Evolutionary conservation across 257 asterid genomes (phyloP).

Genomic region (Nicotiana tomentosiformis): DNA sequence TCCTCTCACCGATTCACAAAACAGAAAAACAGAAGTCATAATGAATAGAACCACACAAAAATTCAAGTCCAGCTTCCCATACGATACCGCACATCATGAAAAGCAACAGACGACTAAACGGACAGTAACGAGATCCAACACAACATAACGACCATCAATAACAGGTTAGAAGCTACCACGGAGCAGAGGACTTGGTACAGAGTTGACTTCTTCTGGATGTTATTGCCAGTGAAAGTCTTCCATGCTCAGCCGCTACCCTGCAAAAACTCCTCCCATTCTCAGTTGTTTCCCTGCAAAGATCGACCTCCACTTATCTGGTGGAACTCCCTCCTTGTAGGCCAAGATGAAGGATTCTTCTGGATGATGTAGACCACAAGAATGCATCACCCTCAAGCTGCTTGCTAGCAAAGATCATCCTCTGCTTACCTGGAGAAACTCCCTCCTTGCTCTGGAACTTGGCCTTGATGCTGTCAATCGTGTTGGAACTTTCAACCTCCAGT

Average conservation of each 20-base stretch:
- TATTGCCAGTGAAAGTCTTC: constrained; percentile 36
- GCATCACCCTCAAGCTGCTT: constrained; percentile 59
- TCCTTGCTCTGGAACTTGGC: constrained; percentile 68
- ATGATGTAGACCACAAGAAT: constrained; percentile 30
- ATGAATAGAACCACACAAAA: neutral
- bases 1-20: neutral
- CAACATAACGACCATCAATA: neutral
- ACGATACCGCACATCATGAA: neutral
- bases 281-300: constrained; percentile 28
- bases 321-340: constrained; percentile 49
- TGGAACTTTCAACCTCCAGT: constrained; percentile 53
- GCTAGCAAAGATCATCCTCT: constrained; percentile 58
- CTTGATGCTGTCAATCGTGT: constrained; percentile 53
- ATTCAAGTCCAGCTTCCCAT: neutral
- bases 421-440: constrained; percentile 66
- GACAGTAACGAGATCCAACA: neutral
- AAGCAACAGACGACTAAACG: neutral
- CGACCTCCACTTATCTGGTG: constrained; percentile 38
- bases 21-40: neutral
- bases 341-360: constrained; percentile 45
- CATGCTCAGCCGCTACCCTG: constrained; percentile 42
- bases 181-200: constrained; percentile 72
- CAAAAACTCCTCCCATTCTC: neutral
- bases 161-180: constrained; percentile 45
- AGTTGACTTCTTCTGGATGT: constrained; percentile 59